Conservation (phyloP, 2,329 filamentous ascomycete genomes). For the Alternaria sp. region DNA sequence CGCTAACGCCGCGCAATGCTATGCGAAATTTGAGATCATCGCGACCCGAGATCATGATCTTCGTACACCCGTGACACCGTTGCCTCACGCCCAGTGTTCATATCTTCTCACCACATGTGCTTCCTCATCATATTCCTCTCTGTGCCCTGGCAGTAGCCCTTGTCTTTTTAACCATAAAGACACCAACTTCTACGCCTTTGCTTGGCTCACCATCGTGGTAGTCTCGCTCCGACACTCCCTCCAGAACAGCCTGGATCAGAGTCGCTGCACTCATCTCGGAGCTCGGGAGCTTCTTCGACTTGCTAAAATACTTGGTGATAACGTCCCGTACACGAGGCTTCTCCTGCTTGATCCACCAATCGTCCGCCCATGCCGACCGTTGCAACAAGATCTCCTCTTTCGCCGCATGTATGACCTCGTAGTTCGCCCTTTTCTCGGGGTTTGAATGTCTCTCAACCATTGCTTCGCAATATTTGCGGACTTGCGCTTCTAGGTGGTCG, state of each 20-base stretch:
- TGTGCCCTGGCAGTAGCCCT: slow-evolving; percentile 11
- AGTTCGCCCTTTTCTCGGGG: slow-evolving; percentile 42
- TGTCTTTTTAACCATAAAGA: slow-evolving; percentile 56
- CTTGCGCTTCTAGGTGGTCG: slow-evolving; percentile 54
- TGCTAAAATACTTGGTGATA: slow-evolving; percentile 55
- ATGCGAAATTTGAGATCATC: slow-evolving; percentile 18
- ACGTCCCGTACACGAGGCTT: slow-evolving; percentile 65
- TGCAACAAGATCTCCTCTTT: slow-evolving; percentile 61
- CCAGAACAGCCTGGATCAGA: slow-evolving; percentile 66
- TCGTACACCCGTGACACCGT: slow-evolving; percentile 3
- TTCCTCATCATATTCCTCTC: slow-evolving; percentile 3
- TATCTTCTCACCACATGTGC: background rate
- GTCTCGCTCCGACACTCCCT: slow-evolving; percentile 63
- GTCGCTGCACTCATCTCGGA: slow-evolving; percentile 61
- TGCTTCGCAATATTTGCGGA: slow-evolving; percentile 40
- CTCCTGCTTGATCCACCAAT: slow-evolving; percentile 73
- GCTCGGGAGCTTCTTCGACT: slow-evolving; percentile 53
- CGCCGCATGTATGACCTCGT: slow-evolving; percentile 60
- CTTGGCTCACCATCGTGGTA: slow-evolving; percentile 56
- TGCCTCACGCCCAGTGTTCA: background rate
- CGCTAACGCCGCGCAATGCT: slow-evolving; percentile 31
- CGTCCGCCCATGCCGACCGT: slow-evolving; percentile 63
- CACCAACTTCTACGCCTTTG: slow-evolving; percentile 57
- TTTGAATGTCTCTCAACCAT: slow-evolving; percentile 42
- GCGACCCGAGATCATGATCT: slow-evolving; percentile 2